phyloP scores from a whole-genome alignment of 73 alveolate genomes.

The Paramecium pentaurelia region DNA sequence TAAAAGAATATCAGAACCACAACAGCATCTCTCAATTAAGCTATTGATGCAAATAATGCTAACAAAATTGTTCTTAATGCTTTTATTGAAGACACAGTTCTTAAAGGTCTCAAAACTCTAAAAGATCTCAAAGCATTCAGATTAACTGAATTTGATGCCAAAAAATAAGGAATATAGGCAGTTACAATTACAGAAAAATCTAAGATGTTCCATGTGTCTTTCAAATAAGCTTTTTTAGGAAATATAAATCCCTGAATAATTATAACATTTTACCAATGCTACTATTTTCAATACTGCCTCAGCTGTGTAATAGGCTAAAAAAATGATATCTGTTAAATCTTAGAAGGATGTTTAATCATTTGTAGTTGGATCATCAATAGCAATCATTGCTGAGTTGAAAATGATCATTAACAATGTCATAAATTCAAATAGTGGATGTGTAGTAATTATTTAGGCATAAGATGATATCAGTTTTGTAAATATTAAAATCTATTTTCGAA shows the following conservation, averaged over 20 bases:
- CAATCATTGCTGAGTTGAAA: slow-evolving; percentile 64
- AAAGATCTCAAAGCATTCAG: slow-evolving; percentile 90
- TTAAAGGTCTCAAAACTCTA: slow-evolving; percentile 95
- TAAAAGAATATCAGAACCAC: slow-evolving; percentile 86
- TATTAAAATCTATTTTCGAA: neutral
- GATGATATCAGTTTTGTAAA: neutral
- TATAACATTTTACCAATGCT: slow-evolving; percentile 21
- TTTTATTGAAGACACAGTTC: slow-evolving; percentile 90
- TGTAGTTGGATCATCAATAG: slow-evolving; percentile 68
- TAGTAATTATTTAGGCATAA: neutral
- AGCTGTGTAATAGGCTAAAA: slow-evolving; percentile 51
- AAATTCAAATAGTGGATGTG: slow-evolving; percentile 45
- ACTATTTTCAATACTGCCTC: slow-evolving; percentile 65
- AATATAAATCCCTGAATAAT: slow-evolving; percentile 65
- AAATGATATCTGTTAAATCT: slow-evolving; percentile 57
- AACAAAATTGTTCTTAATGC: slow-evolving; percentile 86
- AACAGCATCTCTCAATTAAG: slow-evolving; percentile 83
- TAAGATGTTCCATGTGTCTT: slow-evolving; percentile 84
- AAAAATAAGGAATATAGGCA: slow-evolving; percentile 58
- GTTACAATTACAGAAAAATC: slow-evolving; percentile 77
- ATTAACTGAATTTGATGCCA: slow-evolving; percentile 39
- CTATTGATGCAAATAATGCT: slow-evolving; percentile 87
- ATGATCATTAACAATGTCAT: slow-evolving; percentile 62
- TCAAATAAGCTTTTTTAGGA: slow-evolving; percentile 72
- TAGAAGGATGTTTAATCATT: neutral